Evolutionary conservation across 305 asterid species (phyloP), one percentile per base, ranked within the genome.

Genomic region (Ajuga reptans): DNA sequence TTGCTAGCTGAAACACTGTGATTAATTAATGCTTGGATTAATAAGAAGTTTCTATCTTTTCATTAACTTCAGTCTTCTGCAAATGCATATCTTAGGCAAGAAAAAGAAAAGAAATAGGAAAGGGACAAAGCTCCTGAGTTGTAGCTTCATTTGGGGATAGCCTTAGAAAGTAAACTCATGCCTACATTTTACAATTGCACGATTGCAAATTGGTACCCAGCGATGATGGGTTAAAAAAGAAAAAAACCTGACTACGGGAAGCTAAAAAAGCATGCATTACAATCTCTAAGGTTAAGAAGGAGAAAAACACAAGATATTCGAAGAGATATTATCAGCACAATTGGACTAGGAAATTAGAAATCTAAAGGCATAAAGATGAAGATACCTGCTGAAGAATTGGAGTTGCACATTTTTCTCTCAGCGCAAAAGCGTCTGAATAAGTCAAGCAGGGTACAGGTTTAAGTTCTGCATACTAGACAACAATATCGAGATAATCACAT

Each of bases 391-490:
- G 84, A 55, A 93, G 88, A 70, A 88, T 87, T 27, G 89, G 86
- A 68, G 98, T 93, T 9, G 97, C 88, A 83, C 94, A 90, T 51
- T 84, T 86, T 76, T 93, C 98, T 79, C 98, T 80, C 50, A 93
- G 77, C 24, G 66, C 52, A 45, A 74, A 75, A 73, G 98, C 98
- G 84, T 90, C 92, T 18, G 94, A 77, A 75, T 90, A 90, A 66
- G 96, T 90, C 83, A 89, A 45, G 83, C 97, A 90, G 41, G 97
- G 96, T 29, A 90, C 97, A 24, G 98, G 98, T 85, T 90, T 93
- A 73, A 93, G 98, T 84, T 93, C 97, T 49, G 97, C 96, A 76
- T 93, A 93, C 98, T 93, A 81, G 78, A 83, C 75, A 75, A 54
- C 60, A 77, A 68, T 16, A 68, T 39, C 33, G 62, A 58, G 56